Base-by-base conservation (phyloP, 805 yeast species). In the Sugiyamaella valdiviana region DNA sequence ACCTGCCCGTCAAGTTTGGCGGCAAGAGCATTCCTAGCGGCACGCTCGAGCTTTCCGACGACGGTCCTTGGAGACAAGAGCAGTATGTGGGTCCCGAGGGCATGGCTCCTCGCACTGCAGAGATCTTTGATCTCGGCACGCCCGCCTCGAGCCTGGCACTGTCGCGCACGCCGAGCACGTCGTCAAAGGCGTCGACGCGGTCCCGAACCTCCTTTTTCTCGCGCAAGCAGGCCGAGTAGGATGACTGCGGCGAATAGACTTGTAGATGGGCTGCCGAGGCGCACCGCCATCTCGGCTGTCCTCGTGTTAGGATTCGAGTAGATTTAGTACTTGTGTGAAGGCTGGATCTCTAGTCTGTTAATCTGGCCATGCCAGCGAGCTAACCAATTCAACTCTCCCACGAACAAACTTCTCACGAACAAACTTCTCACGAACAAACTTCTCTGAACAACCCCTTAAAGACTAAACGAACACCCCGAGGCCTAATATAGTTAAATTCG, bases 41-140 rank as follows among this genome's bases (percentile, higher is more conserved):
- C 42, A 96, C 95, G 21, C 77, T 93, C 56, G 85, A 82, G 67
- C 72, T 93, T 62, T 80, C 93, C 36, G 98, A 93, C 65, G 73
- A 83, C 57, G 99, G 99, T 57, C 99, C 99, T 55, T 93, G 99
- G 99, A 85, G 96, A 77, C 93, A 91, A 53, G 73, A 82, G 26
- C 60, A 84, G 69, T 91, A 62, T 69, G 83, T 89, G 64, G 98
- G 97, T 12, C 95, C 96, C 51, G 98, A 90, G 71, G 96, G 96
- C 55, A 87, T 83, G 68, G 95, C 95, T 46, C 96, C 96, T 6
- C 39, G 50, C 12, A 26, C 51, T 2, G 16, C 51, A 14, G 38
- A 29, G 3, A 38, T n/a, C 5, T 32, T 19, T 12, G 32, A 26
- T 3, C n/a, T 26, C 32, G 32, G 32, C 32, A 26, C 32, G n/a